These are phyloP conservation scores for Phoenix roebelenii DNA, from an alignment of 176 grass and related monocot species.

Conservation along the genomic window DNA sequence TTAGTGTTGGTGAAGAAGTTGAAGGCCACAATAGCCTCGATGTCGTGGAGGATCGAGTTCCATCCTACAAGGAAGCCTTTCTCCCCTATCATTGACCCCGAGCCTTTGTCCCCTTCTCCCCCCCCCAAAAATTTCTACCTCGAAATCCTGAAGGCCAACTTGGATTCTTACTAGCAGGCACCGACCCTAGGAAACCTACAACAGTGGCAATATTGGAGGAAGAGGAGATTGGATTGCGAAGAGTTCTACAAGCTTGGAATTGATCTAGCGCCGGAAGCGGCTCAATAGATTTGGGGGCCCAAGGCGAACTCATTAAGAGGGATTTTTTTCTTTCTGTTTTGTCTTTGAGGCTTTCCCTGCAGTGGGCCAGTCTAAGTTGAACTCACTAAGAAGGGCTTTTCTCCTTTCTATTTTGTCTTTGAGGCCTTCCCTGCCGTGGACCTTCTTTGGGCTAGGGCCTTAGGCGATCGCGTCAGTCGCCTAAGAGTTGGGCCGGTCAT, in stretches of 20 bases:
- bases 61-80: slow-evolving; percentile 43
- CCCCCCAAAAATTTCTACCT: slow-evolving; percentile 33
- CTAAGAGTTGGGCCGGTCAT: no score
- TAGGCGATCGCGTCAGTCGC: no score
- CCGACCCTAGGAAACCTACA: neutral
- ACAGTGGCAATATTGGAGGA: slow-evolving; percentile 6
- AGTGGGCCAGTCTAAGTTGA: no score
- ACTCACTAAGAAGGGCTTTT: no score
- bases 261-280: slow-evolving; percentile 18
- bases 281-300: no score
- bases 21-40: slow-evolving; percentile 4
- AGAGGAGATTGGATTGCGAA: slow-evolving; percentile 26
- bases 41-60: slow-evolving; percentile 55
- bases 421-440: no score
- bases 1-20: slow-evolving; percentile 10
- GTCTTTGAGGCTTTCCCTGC: no score
- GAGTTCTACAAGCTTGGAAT: slow-evolving; percentile 40
- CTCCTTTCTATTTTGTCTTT: no score
- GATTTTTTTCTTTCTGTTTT: no score
- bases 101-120: neutral
- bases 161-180: neutral
- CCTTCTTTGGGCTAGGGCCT: no score
- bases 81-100: slow-evolving; percentile 1
- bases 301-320: no score
- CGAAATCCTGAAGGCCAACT: slow-evolving; percentile 61